Evolutionary conservation across 2,329 filamentous ascomycete species (phyloP).

Genomic region (Magnaporthiopsis incrustans): DNA sequence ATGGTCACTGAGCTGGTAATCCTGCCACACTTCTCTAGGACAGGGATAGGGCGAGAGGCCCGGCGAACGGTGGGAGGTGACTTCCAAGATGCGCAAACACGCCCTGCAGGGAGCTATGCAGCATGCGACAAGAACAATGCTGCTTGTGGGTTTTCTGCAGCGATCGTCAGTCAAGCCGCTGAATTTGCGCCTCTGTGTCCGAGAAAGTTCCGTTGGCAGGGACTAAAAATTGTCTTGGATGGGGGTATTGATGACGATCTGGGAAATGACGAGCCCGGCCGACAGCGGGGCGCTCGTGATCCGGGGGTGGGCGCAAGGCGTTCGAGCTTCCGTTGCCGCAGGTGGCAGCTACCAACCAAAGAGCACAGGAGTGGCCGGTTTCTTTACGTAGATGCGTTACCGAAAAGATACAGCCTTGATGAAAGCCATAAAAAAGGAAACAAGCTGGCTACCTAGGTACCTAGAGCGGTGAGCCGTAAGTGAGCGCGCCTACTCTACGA

Average conservation of each 20-base stretch:
- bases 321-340: background rate
- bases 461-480: background rate
- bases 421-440: background rate
- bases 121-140: background rate
- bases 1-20: background rate
- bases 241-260: background rate
- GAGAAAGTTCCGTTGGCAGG: no score
- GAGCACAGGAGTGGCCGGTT: background rate
- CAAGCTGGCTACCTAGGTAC: no score
- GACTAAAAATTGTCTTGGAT: no score
- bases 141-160: background rate
- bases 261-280: background rate
- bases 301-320: no score
- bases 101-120: background rate
- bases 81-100: background rate
- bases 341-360: background rate
- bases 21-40: background rate
- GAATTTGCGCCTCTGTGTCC: background rate
- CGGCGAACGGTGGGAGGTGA: background rate
- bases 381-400: no score
- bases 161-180: background rate
- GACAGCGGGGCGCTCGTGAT: background rate
- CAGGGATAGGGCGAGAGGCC: background rate
- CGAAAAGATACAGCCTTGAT: no score
- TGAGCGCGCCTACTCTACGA: background rate